Percentiles rank a stretch among this genome's conserved stretches.
These are phyloP conservation scores for Stentor roeselii DNA, from an alignment of 73 alveolate species.

Conservation along the genomic window DNA sequence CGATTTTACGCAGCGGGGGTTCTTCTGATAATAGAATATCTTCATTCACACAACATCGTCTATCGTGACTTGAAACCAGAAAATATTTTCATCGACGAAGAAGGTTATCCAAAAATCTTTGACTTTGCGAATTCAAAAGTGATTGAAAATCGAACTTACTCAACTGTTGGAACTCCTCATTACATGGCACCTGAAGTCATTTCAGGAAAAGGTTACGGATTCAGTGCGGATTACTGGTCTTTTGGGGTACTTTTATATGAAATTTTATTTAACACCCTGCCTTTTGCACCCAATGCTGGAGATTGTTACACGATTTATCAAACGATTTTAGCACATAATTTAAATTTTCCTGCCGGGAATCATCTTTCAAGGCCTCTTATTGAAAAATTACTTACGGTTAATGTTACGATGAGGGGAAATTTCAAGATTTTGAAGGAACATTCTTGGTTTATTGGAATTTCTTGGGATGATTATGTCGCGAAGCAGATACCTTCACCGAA, in stretches of 20 bases:
- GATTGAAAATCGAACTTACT: conserved; percentile 37
- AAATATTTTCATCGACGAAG: conserved; percentile 67
- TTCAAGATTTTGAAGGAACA: too few relatives aligned
- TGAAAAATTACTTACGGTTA: too few relatives aligned
- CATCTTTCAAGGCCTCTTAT: too few relatives aligned
- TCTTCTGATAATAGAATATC: conserved; percentile 56
- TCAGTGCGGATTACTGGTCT: conserved; percentile 71
- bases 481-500: too few relatives aligned
- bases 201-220: conserved; percentile 75
- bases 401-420: too few relatives aligned
- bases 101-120: conserved; percentile 55
- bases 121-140: conserved; percentile 65
- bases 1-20: conserved; percentile 47
- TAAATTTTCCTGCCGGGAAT: too few relatives aligned
- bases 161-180: conserved; percentile 67
- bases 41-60: conserved; percentile 50
- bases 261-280: conserved; percentile 70
- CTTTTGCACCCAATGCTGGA: too few relatives aligned
- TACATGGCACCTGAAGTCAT: too few relatives aligned
- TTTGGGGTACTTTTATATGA: conserved; percentile 71
- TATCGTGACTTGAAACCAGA: conserved; percentile 74
- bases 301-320: too few relatives aligned
- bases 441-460: too few relatives aligned
- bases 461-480: too few relatives aligned
- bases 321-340: too few relatives aligned